Base-by-base conservation (phyloP, 2,329 filamentous ascomycete genomes). In the Botrytis aclada region DNA sequence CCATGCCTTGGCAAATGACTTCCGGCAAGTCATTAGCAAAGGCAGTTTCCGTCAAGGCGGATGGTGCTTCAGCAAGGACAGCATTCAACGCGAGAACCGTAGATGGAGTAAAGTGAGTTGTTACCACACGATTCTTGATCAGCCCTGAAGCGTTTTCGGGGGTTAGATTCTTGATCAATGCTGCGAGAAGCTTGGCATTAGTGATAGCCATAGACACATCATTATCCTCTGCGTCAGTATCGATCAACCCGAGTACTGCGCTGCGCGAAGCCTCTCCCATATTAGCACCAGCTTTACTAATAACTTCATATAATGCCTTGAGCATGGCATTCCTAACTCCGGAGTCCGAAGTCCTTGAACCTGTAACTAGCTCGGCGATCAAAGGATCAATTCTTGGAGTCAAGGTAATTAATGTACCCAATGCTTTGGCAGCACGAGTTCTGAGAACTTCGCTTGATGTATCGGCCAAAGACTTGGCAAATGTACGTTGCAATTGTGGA, bases 241-340 rank as follows among this genome's bases (percentile, higher is more conserved):
- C 96, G 79, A 99, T 98, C 66, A 99, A 86, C 61, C 89, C 88
- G 66, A 99, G 85, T 39, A 99, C 94, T n/a, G 95, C 90, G 74
- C 90, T 88, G 72, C 95, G 90, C 65, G 95, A 98, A 34, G 90
- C 85, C 79, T 98, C 96, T 78, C 93, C 95, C 96, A 99, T 99
- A 83, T 95, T 98, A 73, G 87, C 87, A 71, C 96, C 96, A 29
- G 95, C 95, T 83, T 97, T 97, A 85, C 93, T 95, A 74, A 99
- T 92, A 43, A 99, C 96, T 80, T 98, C 95, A 80, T 97, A 98
- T 63, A 99, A 84, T 4, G 96, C 96, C 85, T 97, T 97, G 79
- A 99, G 87, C 96, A 99, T 99, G 41, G 96, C 96, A 77, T 92
- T 96, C 83, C 90, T 93, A 76, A 99, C 96, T 63, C 95, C 95